phyloP scores from a whole-genome alignment of 2,329 filamentous ascomycete species.

The Cercospora zeina region DNA sequence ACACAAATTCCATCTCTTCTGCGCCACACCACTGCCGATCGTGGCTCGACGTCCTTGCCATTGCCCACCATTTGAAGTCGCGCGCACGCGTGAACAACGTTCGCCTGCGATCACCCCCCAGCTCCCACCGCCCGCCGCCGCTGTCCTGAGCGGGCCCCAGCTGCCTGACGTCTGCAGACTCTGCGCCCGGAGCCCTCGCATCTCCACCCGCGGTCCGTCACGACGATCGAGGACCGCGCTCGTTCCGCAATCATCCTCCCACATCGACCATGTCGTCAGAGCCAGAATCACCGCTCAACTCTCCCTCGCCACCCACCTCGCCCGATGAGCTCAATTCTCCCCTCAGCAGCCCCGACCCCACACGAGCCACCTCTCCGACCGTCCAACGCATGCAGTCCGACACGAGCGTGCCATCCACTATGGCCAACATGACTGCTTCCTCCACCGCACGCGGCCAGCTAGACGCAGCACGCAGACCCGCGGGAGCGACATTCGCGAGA shows the following conservation, averaged over 20 bases:
- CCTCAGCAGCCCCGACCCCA: constrained; percentile 21
- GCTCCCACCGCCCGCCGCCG: neutral
- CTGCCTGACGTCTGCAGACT: neutral
- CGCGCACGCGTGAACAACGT: neutral
- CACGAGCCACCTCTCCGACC: constrained; percentile 21
- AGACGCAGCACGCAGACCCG: constrained; percentile 63
- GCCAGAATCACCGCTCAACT: constrained; percentile 25
- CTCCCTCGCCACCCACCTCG: constrained; percentile 35
- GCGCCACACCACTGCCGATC: neutral
- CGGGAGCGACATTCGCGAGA: constrained; percentile 46
- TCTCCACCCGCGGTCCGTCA: neutral
- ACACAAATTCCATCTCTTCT: neutral
- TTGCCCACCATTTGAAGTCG: neutral
- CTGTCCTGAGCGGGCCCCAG: neutral
- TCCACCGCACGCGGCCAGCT: constrained; percentile 81
- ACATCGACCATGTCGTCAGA: constrained; percentile 22
- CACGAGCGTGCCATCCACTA: constrained; percentile 43
- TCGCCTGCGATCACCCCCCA: neutral
- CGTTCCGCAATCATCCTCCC: neutral
- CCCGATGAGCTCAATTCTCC: constrained; percentile 30
- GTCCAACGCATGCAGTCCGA: constrained; percentile 28
- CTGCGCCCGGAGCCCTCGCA: neutral
- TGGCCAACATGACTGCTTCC: constrained; percentile 67
- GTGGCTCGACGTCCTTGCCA: neutral
- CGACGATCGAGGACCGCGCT: neutral